Evolutionary conservation across 2,329 filamentous ascomycete species (phyloP), one percentile per base, ranked within the genome.

Genomic region (Arthrobotrys megalospora): DNA sequence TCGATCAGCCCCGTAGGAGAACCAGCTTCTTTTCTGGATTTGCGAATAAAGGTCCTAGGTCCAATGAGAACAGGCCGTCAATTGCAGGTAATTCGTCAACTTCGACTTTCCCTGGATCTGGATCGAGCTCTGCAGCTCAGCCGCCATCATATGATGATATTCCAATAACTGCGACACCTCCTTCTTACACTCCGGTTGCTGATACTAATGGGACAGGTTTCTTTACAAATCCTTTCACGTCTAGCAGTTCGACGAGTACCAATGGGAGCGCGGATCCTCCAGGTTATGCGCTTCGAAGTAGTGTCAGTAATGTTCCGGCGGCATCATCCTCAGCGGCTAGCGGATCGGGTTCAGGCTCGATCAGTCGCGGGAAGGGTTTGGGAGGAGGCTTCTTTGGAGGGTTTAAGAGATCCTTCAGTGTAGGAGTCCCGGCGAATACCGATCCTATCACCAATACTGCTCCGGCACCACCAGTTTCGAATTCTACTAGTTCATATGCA

Each of bases 101-200:
- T n/a, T 55, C 65, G 52, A 32, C 52, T n/a, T 41, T 50, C 28
- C 24, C 53, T 38, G 43, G 43, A 32, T 36, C 55, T 52, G 24
- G 53, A 50, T 45, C 52, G 36, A 50, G 32, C 66, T 58, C 66
- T 11, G 52, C 41, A 60, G 38, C 72, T 52, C 48, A 41, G 19
- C 66, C 66, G 45, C 73, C 73, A 19, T 66, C 73, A 28, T 77
- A 77, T 53, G 73, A 77, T 41, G 66, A 70, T 11, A 36, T 71
- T 32, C 73, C 73, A 8, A 65, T 77, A 65, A 66, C 66, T 11
- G 28, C 16, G 34, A 77, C 66, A 10, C 73, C 62, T 21, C 73
- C 73, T n/a, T 45, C 45, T 28, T 77, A 77, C 45, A 71, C 66
- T 12, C 73, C 66, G 8, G 34, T 77, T 52, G 48, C 41, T 32